These are phyloP conservation scores for Erysimum cheiranthoides DNA, from an alignment of 345 rosid genomes.

Conservation along the genomic window DNA sequence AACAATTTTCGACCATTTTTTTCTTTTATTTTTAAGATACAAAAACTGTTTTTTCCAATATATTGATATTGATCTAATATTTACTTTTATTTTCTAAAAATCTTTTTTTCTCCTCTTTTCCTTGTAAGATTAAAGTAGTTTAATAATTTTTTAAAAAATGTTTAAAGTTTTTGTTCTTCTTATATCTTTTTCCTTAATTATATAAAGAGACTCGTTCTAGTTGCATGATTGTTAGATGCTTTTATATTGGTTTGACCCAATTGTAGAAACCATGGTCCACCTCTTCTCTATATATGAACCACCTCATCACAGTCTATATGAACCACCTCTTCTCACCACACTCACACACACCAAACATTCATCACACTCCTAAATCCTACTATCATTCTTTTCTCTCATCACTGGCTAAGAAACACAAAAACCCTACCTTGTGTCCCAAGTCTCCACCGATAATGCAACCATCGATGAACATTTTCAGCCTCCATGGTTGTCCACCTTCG, in stretches of 20 bases:
- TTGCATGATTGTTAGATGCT: slow-evolving; percentile 29
- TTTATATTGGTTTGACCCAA: slow-evolving; percentile 38
- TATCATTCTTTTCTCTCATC: not conserved
- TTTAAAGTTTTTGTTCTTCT: no score
- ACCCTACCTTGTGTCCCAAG: slow-evolving; percentile 20
- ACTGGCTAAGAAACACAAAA: not conserved
- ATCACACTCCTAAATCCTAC: slow-evolving; percentile 4
- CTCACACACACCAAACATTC: slow-evolving; percentile 18
- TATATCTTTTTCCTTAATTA: not conserved
- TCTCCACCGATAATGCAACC: slow-evolving; percentile 25
- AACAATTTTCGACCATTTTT: no score
- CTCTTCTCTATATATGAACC: slow-evolving; percentile 52
- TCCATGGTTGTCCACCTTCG: slow-evolving; percentile 51
- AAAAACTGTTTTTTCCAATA: no score
- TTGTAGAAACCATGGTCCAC: slow-evolving; percentile 53
- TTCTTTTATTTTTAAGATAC: no score
- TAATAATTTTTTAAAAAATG: no score
- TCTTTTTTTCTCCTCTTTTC: no score
- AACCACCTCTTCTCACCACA: slow-evolving; percentile 43
- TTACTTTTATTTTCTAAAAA: not conserved
- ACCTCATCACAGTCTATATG: slow-evolving; percentile 55
- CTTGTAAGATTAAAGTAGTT: no score
- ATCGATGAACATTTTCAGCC: slow-evolving; percentile 59
- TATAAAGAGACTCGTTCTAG: not conserved
- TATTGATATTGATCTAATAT: no score